Evolutionary conservation across 176 grass and related monocot species (phyloP).

Genomic region (Ensete glaucum): DNA sequence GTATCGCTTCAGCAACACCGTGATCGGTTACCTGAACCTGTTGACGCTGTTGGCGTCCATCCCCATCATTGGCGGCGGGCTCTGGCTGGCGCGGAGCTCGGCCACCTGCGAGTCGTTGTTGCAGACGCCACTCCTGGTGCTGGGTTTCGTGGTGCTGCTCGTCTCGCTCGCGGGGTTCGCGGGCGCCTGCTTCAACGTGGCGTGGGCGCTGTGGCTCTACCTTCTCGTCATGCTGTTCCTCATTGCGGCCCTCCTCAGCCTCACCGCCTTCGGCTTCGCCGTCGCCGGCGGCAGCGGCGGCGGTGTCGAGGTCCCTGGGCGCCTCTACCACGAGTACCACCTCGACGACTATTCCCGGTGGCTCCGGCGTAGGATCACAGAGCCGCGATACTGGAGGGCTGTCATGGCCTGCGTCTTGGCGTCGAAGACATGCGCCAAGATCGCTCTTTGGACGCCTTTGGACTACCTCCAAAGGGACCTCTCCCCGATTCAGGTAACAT

Average conservation of each 20-base stretch:
- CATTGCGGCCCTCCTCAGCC: slow-evolving; percentile 36
- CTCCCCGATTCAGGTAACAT: slow-evolving; percentile 32
- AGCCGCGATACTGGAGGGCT: slow-evolving; percentile 24
- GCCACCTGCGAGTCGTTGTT: slow-evolving; percentile 50
- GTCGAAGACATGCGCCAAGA: slow-evolving; percentile 29
- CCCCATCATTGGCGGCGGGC: slow-evolving; percentile 59
- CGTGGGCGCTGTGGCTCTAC: slow-evolving; percentile 66
- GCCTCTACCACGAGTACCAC: slow-evolving; percentile 61
- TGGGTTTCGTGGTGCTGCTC: slow-evolving; percentile 63
- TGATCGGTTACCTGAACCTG: slow-evolving; percentile 70
- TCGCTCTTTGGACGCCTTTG: slow-evolving; percentile 27
- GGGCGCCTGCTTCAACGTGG: slow-evolving; percentile 58
- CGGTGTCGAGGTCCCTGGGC: slow-evolving; percentile 26
- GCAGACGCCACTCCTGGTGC: slow-evolving; percentile 48
- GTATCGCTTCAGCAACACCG: slow-evolving; percentile 58
- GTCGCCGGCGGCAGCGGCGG: slow-evolving; percentile 53
- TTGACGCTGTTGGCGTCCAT: slow-evolving; percentile 59
- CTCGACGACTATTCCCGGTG: slow-evolving; percentile 51
- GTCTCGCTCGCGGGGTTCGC: slow-evolving; percentile 63
- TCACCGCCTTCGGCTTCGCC: slow-evolving; percentile 42
- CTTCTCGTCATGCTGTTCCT: slow-evolving; percentile 55
- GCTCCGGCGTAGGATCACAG: slow-evolving; percentile 34
- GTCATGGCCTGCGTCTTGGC: slow-evolving; percentile 32
- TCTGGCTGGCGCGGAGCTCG: slow-evolving; percentile 56
- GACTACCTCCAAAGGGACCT: slow-evolving; percentile 42